Evolutionary conservation across 176 grass and related monocot genomes (phyloP), one percentile per base, ranked within the genome.

Genomic region (Triticum timopheevii): DNA sequence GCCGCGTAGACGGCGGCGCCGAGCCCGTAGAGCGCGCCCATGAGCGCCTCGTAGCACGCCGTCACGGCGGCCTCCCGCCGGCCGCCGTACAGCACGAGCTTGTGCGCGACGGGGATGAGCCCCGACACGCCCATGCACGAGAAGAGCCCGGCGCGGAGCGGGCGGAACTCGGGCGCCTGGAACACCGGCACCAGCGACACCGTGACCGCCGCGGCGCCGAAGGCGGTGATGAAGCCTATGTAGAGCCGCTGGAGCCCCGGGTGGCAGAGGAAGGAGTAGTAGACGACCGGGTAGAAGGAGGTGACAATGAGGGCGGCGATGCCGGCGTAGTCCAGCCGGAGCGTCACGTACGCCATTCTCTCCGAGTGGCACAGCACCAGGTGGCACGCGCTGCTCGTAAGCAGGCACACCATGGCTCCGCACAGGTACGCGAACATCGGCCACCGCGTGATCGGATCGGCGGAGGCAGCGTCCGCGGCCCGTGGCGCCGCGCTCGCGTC

Each of bases 251-350:
- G 88, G 54, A 86, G 85, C 8, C 74, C 80, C 4, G 81, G 77
- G 3, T 82, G 4, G 78, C 93, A 98, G 44, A 95, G 80, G 91
- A 98, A 98, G 10, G 93, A 87, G 69, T 98, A 98, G 91, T 93
- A 93, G 86, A 93, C 86, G 2, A 93, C 80, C 12, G 96, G 96
- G 76, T 92, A 92, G 91, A 98, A 98, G 12, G 96, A 98, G 27
- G 96, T 87, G 77, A 91, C 96, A 86, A 98, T 95, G 22, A 98
- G 88, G 31, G 86, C 31, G 5, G 93, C 81, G 71, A 98, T 98
- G 86, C 96, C 96, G 56, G 91, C 90, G 83, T 98, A 98, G 90
- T 98, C 96, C 0, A 98, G 93, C 10, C 93, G 88, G 3, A 95
- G 91, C 33, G 93, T 92, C 36, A 98, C 31, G 84, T 90, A 92